Base-by-base conservation (phyloP, 495 filamentous ascomycete genomes). In the Diplogelasinospora grovesii region DNA sequence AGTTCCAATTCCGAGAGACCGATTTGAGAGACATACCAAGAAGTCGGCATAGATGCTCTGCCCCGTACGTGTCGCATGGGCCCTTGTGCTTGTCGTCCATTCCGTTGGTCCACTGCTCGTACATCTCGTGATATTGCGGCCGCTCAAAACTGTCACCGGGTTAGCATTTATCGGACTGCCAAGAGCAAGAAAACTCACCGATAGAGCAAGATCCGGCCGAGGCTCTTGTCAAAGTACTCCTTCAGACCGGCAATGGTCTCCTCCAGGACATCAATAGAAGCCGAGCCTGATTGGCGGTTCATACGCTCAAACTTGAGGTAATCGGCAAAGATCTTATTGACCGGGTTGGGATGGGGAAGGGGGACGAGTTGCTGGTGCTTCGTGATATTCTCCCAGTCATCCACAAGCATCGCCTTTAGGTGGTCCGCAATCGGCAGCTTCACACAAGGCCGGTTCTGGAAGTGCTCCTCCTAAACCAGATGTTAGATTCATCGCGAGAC, bases 361-460 rank as follows among this genome's bases (percentile, higher is more conserved):
- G 81, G 77, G 11, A 95, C 86, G 3, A 96, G 79, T 51, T 86
- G 82, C 46, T 83, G 77, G 54, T 89, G 87, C 70, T 97, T 97
- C 34, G 92, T 98, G 35, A 96, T 78, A 50, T 95, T 93, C 63
- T 98, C 92, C 92, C 92, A 98, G 65, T 98, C 92, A 53, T 98
- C 92, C 26, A 98, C 92, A 3, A 98, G 79, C 30, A 92, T 67
- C 13, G 82, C 81, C 65, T 96, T 96, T 35, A 98, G 64, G 36
- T 81, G 75, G 54, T 97, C 92, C 2, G 92, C 86, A 28, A 85
- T 77, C 29, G 78, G 68, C 36, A 98, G 77, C 38, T 85, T 86
- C 54, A 97, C 76, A 0, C 83, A 82, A 5, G 89, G 89, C 8
- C 85, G 77, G 13, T 69, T 59, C 46, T 86, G 76, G 61, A 94